Conservation (phyloP, 169 alveolate species). For the Toxoplasma gondii region DNA sequence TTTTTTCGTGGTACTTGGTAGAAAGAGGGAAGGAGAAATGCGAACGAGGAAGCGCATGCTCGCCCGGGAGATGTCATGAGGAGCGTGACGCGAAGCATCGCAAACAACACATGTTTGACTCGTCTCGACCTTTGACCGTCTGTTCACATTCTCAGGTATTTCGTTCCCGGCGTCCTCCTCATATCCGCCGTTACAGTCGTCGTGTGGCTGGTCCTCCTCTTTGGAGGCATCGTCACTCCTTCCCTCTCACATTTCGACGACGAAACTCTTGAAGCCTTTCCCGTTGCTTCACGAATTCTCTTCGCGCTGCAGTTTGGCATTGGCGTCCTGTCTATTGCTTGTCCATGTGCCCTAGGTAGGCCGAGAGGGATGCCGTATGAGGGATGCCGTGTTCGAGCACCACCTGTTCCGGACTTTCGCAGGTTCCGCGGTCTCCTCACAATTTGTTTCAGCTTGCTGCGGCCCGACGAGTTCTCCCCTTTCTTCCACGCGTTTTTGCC, state of each 20-base stretch:
- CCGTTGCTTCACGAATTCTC: not conserved
- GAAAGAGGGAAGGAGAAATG: no score
- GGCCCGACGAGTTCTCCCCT: no score
- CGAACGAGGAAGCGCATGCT: no score
- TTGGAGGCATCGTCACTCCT: conserved; percentile 22
- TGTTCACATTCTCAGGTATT: not conserved
- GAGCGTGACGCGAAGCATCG: no score
- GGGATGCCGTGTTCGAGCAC: not conserved
- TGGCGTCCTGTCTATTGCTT: conserved; percentile 60
- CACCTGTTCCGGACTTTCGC: not conserved
- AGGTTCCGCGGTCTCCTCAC: no score
- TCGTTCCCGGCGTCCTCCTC: conserved; percentile 27
- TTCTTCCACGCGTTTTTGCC: no score
- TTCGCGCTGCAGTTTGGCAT: conserved; percentile 54
- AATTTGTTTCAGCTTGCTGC: no score
- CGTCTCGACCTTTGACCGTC: no score
- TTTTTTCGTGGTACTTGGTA: no score
- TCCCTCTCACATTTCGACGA: not conserved
- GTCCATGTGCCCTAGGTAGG: conserved; percentile 71
- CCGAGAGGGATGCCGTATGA: not conserved
- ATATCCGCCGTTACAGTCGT: conserved; percentile 12
- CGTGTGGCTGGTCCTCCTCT: conserved; percentile 29
- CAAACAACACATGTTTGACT: no score
- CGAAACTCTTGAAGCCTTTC: not conserved
- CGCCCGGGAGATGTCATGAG: no score